phyloP scores from a whole-genome alignment of 495 filamentous ascomycete species.

The Tuber calosporum region DNA sequence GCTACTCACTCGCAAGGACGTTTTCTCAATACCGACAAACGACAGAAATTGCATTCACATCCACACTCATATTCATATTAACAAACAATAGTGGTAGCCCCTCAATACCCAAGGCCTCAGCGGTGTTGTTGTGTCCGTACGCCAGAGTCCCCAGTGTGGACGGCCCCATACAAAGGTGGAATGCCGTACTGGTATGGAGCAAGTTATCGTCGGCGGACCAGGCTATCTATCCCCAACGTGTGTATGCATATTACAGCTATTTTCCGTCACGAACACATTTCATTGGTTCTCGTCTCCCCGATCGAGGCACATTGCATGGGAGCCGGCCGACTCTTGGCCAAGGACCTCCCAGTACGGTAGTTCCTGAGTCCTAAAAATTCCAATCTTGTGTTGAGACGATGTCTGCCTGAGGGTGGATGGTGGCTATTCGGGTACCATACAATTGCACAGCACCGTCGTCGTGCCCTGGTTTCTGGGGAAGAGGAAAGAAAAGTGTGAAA shows the following conservation, averaged over 20 bases:
- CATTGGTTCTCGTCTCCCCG: not conserved
- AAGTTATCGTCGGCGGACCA: not conserved
- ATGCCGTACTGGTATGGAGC: not conserved
- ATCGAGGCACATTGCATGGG: not conserved
- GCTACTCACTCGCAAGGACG: not conserved
- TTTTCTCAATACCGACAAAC: not conserved
- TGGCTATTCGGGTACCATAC: not conserved
- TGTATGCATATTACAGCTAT: not conserved
- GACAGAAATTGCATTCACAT: not conserved
- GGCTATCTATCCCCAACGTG: slow-evolving; percentile 1
- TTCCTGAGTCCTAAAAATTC: not conserved
- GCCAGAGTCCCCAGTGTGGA: not conserved
- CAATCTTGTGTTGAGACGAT: not conserved
- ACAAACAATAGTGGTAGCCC: not conserved
- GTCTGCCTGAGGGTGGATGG: not conserved
- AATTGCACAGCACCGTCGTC: not conserved
- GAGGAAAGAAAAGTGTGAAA: not conserved
- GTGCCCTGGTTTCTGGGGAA: not conserved
- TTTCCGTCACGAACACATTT: not conserved
- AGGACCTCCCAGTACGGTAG: not conserved
- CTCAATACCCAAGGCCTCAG: not conserved
- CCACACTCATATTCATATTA: slow-evolving; percentile 1
- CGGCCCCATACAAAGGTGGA: not conserved
- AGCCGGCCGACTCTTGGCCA: not conserved
- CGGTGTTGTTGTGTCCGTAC: not conserved